Evolutionary conservation across 768 basidiomycete genomes (phyloP).

Genomic region (Floccularia luteovirens): DNA sequence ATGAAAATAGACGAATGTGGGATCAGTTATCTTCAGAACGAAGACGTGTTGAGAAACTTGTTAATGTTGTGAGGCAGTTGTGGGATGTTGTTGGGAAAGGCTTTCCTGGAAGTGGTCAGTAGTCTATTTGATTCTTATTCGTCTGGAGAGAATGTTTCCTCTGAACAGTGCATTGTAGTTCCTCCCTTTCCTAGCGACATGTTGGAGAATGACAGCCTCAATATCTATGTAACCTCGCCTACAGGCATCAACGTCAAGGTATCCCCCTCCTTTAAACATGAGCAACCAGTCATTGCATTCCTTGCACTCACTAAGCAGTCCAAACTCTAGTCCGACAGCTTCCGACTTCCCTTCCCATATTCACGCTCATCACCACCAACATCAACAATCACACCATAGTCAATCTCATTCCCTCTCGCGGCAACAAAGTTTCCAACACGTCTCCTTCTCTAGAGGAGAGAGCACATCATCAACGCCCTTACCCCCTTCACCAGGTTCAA

Average conservation of each 20-base stretch:
- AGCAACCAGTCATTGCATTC: conserved; percentile 29
- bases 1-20: conserved; percentile 63
- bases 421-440: conserved; percentile 55
- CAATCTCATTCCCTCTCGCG: conserved; percentile 44
- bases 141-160: background rate
- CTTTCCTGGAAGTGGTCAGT: conserved; percentile 48
- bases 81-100: conserved; percentile 56
- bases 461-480: conserved; percentile 25
- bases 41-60: conserved; percentile 54
- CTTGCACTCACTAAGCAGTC: conserved; percentile 40
- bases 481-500: conserved; percentile 32
- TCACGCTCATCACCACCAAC: conserved; percentile 19
- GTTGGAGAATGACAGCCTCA: conserved; percentile 51
- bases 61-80: conserved; percentile 47
- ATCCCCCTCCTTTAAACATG: conserved; percentile 35
- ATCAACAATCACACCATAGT: conserved; percentile 14
- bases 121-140: conserved; percentile 2
- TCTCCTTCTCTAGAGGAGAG: conserved; percentile 28
- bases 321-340: conserved; percentile 45
- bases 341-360: conserved; percentile 31
- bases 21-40: conserved; percentile 48
- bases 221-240: conserved; percentile 70
- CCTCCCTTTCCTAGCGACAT: conserved; percentile 45
- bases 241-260: conserved; percentile 31
- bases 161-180: conserved; percentile 17